Evolutionary conservation across 164 flowering plant genomes (phyloP), one percentile per base, ranked within the genome.

Genomic region (Paratinospora sagittata): DNA sequence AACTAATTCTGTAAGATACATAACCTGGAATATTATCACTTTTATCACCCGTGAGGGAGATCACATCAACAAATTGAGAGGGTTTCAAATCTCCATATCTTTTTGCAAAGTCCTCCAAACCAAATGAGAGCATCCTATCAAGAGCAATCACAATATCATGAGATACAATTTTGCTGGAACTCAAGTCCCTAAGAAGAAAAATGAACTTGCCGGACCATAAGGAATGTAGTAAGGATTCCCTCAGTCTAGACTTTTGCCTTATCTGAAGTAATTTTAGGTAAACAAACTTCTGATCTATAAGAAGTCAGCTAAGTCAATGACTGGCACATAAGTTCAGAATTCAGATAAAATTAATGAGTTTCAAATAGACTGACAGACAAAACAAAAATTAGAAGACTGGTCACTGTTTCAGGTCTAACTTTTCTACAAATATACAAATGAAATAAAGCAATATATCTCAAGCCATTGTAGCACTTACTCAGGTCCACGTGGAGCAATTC

Each of bases 21-120:
- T 43, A 36, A 93, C 98, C 98, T 86, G 99, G 99, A 81, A 92
- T 91, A 68, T 95, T 95, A 75, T 95, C 99, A 60, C 84, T 72
- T 72, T 73, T 85, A 79, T 92, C 99, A 73, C 99, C 99, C 67
- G 80, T 79, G 70, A 95, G 94, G 13, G 97, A 76, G 24, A 90
- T 55, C 7, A 92, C 74, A 83, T 95, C 99, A 49, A 92, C 92
- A 85, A 88, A 91, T 81, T 95, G 99, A 72, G 87, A 82, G 26
- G 99, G 99, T 70, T 83, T 63, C 74, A 95, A 65, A 63, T 72
- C 63, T 70, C 94, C 97, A 88, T 83, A 95, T 76, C 70, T 87
- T 77, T 85, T 66, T n/a, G 91, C 88, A 77, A 90, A 95, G 52
- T 95, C 99, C 76, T 91, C 97, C 77, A 92, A 41, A 67, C 98